Evolutionary conservation across 805 yeast genomes (phyloP).

Genomic region (Blastobotrys attinorum): DNA sequence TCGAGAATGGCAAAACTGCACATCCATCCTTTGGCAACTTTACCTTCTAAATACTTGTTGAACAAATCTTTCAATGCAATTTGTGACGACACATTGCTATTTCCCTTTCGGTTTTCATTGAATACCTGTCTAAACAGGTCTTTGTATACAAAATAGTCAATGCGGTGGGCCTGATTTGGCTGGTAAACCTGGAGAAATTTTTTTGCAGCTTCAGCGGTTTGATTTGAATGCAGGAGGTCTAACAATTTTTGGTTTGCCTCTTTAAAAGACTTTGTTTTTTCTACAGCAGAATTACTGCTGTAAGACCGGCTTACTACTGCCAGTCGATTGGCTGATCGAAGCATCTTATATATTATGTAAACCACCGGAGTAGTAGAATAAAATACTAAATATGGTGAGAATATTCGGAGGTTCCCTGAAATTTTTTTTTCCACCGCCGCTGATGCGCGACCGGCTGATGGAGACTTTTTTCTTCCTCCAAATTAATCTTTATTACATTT

Average conservation of each 20-base stretch:
- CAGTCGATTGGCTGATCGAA: neutral
- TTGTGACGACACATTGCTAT: neutral
- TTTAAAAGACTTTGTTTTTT: neutral
- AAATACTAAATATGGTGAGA: too few relatives aligned
- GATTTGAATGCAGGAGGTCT: neutral
- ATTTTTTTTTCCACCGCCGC: neutral
- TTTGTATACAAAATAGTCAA: neutral
- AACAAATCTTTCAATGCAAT: slow-evolving; percentile 6
- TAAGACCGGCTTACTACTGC: neutral
- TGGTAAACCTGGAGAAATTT: neutral
- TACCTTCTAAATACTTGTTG: slow-evolving; percentile 8
- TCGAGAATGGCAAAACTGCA: slow-evolving; percentile 19
- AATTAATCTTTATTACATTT: too few relatives aligned
- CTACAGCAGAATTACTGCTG: neutral
- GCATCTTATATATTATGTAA: too few relatives aligned
- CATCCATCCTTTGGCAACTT: slow-evolving; percentile 17
- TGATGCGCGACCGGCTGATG: too few relatives aligned
- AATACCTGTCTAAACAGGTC: neutral
- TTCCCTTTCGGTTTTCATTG: neutral
- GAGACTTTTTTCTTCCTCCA: too few relatives aligned
- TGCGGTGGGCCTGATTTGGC: neutral
- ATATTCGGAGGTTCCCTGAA: neutral
- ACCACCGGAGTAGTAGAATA: too few relatives aligned
- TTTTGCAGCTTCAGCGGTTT: slow-evolving; percentile 4
- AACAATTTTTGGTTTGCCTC: neutral